Conservation (phyloP, 1,284 basidiomycete species). For the Malassezia dermatis region DNA sequence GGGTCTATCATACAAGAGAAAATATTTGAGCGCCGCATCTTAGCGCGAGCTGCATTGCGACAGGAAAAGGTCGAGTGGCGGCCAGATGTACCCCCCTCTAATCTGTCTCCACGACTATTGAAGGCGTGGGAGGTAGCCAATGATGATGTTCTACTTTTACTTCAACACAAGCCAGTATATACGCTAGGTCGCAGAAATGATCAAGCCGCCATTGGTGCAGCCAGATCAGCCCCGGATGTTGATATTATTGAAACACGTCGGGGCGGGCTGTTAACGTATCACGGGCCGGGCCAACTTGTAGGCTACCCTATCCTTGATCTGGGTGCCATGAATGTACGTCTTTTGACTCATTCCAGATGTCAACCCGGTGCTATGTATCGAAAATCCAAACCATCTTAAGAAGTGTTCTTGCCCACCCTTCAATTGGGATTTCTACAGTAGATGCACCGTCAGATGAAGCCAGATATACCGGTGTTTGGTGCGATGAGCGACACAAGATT, state of each 20-base stretch:
- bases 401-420: conserved; percentile 55
- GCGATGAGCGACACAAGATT: conserved; percentile 58
- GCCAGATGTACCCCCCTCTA: conserved; percentile 33
- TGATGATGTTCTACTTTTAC: conserved; percentile 52
- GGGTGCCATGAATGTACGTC: conserved; percentile 54
- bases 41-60: conserved; percentile 55
- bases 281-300: conserved; percentile 92
- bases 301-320: conserved; percentile 90
- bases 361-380: conserved; percentile 63
- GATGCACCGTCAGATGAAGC: conserved; percentile 23
- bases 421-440: conserved; percentile 29
- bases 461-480: conserved; percentile 41
- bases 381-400: conserved; percentile 59
- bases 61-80: conserved; percentile 20
- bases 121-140: conserved; percentile 37
- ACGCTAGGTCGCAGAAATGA: conserved; percentile 68
- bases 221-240: conserved; percentile 60
- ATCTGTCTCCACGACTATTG: conserved; percentile 53
- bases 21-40: conserved; percentile 27
- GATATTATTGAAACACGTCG: conserved; percentile 73
- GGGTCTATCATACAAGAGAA: conserved; percentile 40
- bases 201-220: conserved; percentile 60
- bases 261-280: conserved; percentile 90
- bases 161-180: conserved; percentile 82
- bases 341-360: conserved; percentile 16